Evolutionary conservation across 306 rosid species (phyloP).

Genomic region (Rubus idaeus): DNA sequence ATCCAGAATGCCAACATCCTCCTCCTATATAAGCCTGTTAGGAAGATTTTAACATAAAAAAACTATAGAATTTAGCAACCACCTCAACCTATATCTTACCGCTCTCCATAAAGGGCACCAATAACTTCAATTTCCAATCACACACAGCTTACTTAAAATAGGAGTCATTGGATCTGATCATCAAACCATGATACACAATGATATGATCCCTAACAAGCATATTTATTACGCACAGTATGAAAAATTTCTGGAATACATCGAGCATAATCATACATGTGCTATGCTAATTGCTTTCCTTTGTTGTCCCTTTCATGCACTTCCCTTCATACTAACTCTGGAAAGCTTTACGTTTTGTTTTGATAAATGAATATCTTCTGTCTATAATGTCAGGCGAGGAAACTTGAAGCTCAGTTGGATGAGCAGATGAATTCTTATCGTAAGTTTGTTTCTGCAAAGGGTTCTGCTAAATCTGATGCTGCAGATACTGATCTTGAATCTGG

Average conservation of each 20-base stretch:
- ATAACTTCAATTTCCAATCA: neutral
- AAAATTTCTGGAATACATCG: neutral
- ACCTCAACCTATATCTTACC: neutral
- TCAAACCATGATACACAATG: neutral
- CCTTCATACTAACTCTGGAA: neutral
- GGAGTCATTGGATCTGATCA: neutral
- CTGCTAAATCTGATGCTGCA: conserved; percentile 55
- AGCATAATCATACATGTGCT: neutral
- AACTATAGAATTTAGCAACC: neutral
- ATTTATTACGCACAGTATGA: neutral
- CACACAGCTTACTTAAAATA: neutral
- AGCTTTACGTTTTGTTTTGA: neutral
- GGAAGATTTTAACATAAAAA: neutral
- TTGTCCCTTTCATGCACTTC: conserved; percentile 9
- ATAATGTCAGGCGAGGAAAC: conserved; percentile 77
- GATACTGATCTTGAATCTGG: conserved; percentile 76
- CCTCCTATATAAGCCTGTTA: neutral
- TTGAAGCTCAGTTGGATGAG: conserved; percentile 97
- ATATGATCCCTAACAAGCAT: neutral
- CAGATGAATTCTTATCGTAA: conserved; percentile 82
- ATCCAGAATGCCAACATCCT: neutral
- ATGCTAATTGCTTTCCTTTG: neutral
- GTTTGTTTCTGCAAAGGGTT: conserved; percentile 74
- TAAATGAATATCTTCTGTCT: neutral
- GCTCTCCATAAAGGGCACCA: neutral